Percentiles rank a stretch among this genome's conserved stretches.
Conservation (phyloP, 192 early-diverging fungal genomes). For the Coemansia sp. region DNA sequence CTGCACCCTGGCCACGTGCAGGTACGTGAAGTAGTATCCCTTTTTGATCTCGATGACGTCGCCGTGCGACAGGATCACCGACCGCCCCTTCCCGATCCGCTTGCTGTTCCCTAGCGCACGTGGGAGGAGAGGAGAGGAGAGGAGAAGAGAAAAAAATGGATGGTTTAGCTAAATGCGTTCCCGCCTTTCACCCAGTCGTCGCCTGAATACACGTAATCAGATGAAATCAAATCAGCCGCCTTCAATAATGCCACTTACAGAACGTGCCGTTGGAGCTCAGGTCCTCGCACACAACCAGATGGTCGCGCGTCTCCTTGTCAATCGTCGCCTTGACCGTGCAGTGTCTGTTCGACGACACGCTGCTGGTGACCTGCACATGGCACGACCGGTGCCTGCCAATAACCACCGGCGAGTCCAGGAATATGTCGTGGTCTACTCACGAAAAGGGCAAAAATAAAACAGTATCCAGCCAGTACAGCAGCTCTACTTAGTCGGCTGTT, state of each 20-base stretch:
- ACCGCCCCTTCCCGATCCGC: conserved; percentile 57
- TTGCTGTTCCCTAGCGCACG: conserved; percentile 46
- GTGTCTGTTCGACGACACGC: conserved; percentile 57
- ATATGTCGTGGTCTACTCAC: conserved; percentile 48
- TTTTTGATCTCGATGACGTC: conserved; percentile 60
- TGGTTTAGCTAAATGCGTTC: conserved; percentile 7
- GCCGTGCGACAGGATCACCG: conserved; percentile 60
- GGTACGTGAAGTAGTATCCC: conserved; percentile 53
- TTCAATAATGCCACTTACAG: conserved; percentile 11
- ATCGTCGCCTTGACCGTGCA: conserved; percentile 45
- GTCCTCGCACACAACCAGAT: conserved; percentile 55
- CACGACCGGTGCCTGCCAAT: conserved; percentile 57
- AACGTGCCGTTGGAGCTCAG: conserved; percentile 64
- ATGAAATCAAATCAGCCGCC: neutral
- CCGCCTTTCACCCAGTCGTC: neutral
- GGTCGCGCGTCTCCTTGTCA: conserved; percentile 35
- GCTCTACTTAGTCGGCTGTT: no score
- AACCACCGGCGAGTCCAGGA: conserved; percentile 39
- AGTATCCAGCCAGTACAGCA: no score
- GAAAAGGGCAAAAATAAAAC: neutral
- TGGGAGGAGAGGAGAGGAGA: neutral
- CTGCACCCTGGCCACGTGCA: conserved; percentile 19
- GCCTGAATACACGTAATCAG: neutral
- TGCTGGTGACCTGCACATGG: conserved; percentile 47
- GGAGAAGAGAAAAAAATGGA: neutral